These are phyloP conservation scores for Wolfiporia cocos DNA, from an alignment of 1,284 basidiomycete species.

Conservation along the genomic window DNA sequence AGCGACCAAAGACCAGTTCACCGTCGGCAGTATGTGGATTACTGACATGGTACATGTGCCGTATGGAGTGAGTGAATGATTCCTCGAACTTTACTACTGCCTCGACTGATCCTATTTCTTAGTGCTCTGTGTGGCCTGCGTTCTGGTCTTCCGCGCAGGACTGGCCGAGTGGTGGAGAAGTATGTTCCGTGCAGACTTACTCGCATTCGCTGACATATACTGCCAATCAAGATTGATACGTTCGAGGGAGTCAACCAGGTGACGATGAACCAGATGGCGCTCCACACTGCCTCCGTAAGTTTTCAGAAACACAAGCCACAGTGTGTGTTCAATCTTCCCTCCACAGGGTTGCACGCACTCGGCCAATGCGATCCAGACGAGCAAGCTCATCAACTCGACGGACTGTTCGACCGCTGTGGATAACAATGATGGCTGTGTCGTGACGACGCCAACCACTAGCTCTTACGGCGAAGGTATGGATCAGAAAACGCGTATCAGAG, in stretches of 20 bases:
- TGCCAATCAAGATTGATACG: constrained; percentile 48
- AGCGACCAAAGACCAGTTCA: constrained; percentile 47
- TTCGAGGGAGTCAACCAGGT: constrained; percentile 71
- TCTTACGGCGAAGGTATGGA: constrained; percentile 48
- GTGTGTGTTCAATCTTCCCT: neutral
- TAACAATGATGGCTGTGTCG: constrained; percentile 57
- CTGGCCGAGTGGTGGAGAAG: constrained; percentile 59
- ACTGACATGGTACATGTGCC: constrained; percentile 67
- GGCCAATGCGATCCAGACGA: constrained; percentile 39
- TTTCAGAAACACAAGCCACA: neutral
- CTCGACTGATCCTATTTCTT: constrained; percentile 4
- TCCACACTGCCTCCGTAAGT: constrained; percentile 51
- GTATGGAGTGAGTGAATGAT: constrained; percentile 38
- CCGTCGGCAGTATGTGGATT: constrained; percentile 61
- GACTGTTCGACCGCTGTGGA: constrained; percentile 54
- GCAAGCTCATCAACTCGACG: constrained; percentile 49
- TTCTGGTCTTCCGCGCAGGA: constrained; percentile 57
- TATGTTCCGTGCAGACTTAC: too few species aligned
- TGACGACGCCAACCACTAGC: constrained; percentile 42
- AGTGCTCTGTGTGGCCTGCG: constrained; percentile 75
- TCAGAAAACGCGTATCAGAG: constrained; percentile 4
- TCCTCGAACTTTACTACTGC: neutral
- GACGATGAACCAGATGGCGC: constrained; percentile 56
- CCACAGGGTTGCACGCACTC: constrained; percentile 47
- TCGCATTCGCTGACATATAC: neutral